These are phyloP conservation scores for Narthecium ossifragum DNA, from an alignment of 106 monocot genomes.

Conservation along the genomic window DNA sequence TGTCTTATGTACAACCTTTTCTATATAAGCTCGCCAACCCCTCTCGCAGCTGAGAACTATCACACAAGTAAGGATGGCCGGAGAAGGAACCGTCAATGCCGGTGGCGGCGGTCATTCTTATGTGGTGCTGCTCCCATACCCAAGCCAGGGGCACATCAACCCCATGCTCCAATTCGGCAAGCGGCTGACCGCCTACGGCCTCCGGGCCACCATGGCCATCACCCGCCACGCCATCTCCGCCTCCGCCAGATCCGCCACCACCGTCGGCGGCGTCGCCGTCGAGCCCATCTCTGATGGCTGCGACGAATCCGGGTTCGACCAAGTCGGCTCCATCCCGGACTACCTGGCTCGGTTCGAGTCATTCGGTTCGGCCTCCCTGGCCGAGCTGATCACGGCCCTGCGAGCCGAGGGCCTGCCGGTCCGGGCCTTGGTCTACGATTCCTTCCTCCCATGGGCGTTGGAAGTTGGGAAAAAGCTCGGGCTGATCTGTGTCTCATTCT, in stretches of 20 bases:
- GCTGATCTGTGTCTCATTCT: constrained; percentile 32
- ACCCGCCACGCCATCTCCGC: constrained; percentile 41
- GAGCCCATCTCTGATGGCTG: constrained; percentile 64
- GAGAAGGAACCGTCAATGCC: too few relatives aligned
- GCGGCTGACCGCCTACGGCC: constrained; percentile 27
- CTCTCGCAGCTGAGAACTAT: too few relatives aligned
- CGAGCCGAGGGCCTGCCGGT: constrained; percentile 20
- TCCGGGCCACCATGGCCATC: constrained; percentile 25
- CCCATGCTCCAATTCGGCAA: constrained; percentile 77
- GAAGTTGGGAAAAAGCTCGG: constrained; percentile 28
- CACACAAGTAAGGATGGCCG: too few relatives aligned
- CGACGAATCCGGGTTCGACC: constrained; percentile 29
- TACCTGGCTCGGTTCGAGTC: constrained; percentile 42
- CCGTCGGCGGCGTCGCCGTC: constrained; percentile 22
- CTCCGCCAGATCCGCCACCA: background rate
- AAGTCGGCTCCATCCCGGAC: background rate
- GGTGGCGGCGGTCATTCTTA: too few relatives aligned
- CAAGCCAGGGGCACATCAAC: constrained; percentile 85
- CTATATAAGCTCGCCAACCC: too few relatives aligned
- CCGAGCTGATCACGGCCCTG: constrained; percentile 16
- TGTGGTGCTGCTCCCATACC: constrained; percentile 58
- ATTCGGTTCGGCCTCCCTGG: constrained; percentile 23
- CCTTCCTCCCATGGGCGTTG: constrained; percentile 48
- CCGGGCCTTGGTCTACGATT: constrained; percentile 37
- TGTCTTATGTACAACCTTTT: too few relatives aligned